phyloP scores from a whole-genome alignment of 163 green algal genomes.

The Prototheca cutis region DNA sequence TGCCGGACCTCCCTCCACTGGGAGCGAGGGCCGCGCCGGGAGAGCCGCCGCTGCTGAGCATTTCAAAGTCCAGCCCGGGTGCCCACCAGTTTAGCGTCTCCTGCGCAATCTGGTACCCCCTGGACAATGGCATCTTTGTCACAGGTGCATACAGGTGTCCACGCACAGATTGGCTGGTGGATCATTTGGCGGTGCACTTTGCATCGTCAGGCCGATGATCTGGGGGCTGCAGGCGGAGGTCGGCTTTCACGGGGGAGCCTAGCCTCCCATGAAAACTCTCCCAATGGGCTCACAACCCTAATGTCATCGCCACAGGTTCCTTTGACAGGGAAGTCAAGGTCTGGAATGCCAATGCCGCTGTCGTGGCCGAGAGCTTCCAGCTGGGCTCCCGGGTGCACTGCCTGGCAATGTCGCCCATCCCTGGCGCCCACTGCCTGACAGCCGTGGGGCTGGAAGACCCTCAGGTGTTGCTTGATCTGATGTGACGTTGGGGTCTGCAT shows the following conservation, averaged over 20 bases:
- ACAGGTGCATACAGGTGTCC: slow-evolving; percentile 41
- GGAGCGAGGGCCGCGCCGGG: neutral
- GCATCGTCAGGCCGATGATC: too few relatives aligned
- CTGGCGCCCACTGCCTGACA: slow-evolving; percentile 51
- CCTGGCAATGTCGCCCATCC: slow-evolving; percentile 51
- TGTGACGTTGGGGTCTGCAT: too few relatives aligned
- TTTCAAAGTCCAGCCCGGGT: slow-evolving; percentile 9
- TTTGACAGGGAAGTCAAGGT: slow-evolving; percentile 31
- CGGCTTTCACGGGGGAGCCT: too few relatives aligned
- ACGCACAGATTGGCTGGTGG: too few relatives aligned
- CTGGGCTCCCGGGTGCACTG: slow-evolving; percentile 44
- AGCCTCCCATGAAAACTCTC: too few relatives aligned
- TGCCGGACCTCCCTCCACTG: neutral
- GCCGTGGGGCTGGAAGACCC: slow-evolving; percentile 38
- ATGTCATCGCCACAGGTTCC: slow-evolving; percentile 61
- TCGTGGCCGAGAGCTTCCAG: slow-evolving; percentile 40
- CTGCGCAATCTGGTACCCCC: slow-evolving; percentile 57
- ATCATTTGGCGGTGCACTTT: too few relatives aligned
- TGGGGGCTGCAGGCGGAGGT: too few relatives aligned
- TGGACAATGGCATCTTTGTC: slow-evolving; percentile 79
- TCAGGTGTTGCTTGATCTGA: too few relatives aligned
- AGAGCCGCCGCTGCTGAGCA: neutral
- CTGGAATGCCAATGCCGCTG: slow-evolving; percentile 70
- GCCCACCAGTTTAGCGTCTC: slow-evolving; percentile 41
- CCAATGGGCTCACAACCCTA: too few relatives aligned